Evolutionary conservation across 345 rosid genomes (phyloP).

Genomic region (Eutrema heterophyllum): DNA sequence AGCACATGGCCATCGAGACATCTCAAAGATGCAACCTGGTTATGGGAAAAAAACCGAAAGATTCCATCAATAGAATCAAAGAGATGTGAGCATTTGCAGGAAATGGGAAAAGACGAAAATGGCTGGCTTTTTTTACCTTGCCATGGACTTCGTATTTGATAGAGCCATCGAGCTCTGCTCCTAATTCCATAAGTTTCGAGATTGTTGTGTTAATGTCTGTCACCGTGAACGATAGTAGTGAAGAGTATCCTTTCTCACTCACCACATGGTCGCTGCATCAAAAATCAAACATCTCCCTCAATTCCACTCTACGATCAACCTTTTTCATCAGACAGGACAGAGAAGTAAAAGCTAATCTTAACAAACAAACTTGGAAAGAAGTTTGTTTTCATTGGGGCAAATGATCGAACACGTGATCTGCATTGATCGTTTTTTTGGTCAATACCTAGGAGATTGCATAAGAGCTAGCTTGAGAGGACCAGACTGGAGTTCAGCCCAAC

Average conservation of each 20-base stretch:
- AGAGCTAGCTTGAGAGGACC: constrained; percentile 81
- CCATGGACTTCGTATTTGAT: constrained; percentile 92
- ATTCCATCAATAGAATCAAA: no score
- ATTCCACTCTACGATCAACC: no score
- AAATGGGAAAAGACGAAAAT: no score
- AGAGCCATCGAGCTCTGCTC: constrained; percentile 85
- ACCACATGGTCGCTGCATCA: constrained; percentile 45
- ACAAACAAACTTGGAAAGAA: background rate
- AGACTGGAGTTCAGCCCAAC: constrained; percentile 93
- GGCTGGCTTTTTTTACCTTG: constrained; percentile 44
- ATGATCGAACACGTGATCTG: constrained; percentile 43
- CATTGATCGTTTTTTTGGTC: background rate
- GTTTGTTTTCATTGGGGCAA: constrained; percentile 30
- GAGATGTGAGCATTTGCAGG: background rate
- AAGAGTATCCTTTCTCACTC: constrained; percentile 59
- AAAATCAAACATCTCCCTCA: no score
- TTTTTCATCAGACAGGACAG: background rate
- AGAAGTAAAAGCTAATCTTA: background rate
- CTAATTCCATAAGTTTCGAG: constrained; percentile 76
- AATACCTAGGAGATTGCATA: constrained; percentile 66
- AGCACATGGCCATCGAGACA: constrained; percentile 81
- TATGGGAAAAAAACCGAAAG: background rate
- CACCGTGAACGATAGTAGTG: constrained; percentile 76
- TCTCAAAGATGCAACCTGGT: constrained; percentile 81
- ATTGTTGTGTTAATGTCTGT: constrained; percentile 66